Base-by-base conservation (phyloP, 345 rosid species). In the Rhizophora mangle region DNA sequence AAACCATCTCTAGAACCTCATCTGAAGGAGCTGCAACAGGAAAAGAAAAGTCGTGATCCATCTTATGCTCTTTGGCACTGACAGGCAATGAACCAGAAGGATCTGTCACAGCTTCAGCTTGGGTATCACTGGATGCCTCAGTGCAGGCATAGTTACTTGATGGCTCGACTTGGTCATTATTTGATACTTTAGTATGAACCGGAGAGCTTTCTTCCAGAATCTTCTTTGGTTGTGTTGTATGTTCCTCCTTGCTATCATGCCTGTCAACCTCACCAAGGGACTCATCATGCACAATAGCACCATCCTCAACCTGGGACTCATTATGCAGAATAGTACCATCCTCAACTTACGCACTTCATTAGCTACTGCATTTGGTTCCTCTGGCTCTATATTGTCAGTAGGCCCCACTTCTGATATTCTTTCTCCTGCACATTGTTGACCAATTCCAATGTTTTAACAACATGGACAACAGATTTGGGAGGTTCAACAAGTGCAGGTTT, bases 1-100 rank as follows among this genome's bases (percentile, higher is more conserved):
- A 76, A 78, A 79, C 81, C 51, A 24, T 71, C 72, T 79, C 86
- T 13, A 85, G 77, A 78, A 64, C 71, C 68, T 80, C 87, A 56
- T 74, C 82, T 68, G 85, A 77, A 66, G 85, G 70, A 72, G 74
- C 65, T 68, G 72, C 80, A 65, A 72, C 26, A 24, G 80, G 65
- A 55, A 72, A 69, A 62, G 85, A 74, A 74, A 73, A 46, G 70
- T 78, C 87, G 59, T 22, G 58, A 72, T 77, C 67, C 78, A 32
- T 72, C 63, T 75, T 80, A 43, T 69, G 39, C 78, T 79, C 91
- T 30, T 72, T 78, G 39, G 68, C 53, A 37, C 67, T 56, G 27
- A 68, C 36, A 36, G 49, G 67, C 52, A 70, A 82, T 51, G 79
- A 78, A 76, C 61, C 80, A 61, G 87, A 83, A 43, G 82, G 63